These are phyloP conservation scores for Panellus pusillus DNA, from an alignment of 768 basidiomycete species.

Conservation along the genomic window DNA sequence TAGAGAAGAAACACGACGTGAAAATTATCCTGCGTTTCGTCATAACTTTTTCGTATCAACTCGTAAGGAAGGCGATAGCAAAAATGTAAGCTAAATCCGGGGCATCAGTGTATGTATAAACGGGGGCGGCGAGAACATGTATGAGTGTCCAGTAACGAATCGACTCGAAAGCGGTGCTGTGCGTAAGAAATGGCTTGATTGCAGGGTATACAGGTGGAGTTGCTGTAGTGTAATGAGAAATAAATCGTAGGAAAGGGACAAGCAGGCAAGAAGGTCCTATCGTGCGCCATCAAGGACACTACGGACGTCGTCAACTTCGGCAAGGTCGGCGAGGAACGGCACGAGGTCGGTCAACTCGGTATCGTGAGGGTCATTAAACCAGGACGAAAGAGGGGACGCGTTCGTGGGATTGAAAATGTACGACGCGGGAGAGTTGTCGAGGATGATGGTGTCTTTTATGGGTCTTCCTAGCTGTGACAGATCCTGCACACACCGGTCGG, in stretches of 20 bases:
- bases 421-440: slow-evolving; percentile 77
- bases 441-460: slow-evolving; percentile 67
- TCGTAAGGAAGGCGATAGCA: slow-evolving; percentile 20
- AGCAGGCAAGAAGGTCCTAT: slow-evolving; percentile 5
- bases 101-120: slow-evolving; percentile 10
- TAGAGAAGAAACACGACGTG: background rate
- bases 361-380: slow-evolving; percentile 80
- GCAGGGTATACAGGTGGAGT: slow-evolving; percentile 23
- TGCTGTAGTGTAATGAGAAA: slow-evolving; percentile 22
- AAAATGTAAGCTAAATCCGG: slow-evolving; percentile 17
- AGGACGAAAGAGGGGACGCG: slow-evolving; percentile 74
- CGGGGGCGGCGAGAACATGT: slow-evolving; percentile 3
- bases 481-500: slow-evolving; percentile 46
- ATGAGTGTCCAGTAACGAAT: slow-evolving; percentile 7
- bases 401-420: slow-evolving; percentile 85
- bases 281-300: slow-evolving; percentile 53
- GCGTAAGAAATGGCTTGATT: slow-evolving; percentile 12
- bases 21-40: slow-evolving; percentile 19
- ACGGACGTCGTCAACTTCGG: slow-evolving; percentile 61
- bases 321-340: slow-evolving; percentile 66
- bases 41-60: slow-evolving; percentile 20
- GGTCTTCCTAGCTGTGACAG: slow-evolving; percentile 74
- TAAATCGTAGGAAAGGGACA: slow-evolving; percentile 13
- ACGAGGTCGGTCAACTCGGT: slow-evolving; percentile 70
- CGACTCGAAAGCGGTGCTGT: slow-evolving; percentile 18